phyloP scores from a whole-genome alignment of 768 basidiomycete species.

The Chlorophyllum brunneum region DNA sequence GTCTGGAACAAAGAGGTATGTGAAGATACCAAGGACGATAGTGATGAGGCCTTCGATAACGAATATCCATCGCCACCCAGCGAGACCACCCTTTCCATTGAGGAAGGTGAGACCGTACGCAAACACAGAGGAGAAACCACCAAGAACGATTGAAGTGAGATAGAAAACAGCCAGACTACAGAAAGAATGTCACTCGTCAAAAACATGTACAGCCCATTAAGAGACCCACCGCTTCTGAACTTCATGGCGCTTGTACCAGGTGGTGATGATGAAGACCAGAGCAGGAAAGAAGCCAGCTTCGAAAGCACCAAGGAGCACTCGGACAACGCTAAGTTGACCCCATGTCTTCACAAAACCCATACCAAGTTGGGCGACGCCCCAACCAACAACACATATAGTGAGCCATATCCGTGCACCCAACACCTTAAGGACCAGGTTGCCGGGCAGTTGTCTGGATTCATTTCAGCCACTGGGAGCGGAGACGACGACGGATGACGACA shows the following conservation, averaged over 20 bases:
- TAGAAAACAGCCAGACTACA: slow-evolving; percentile 28
- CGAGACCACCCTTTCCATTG: slow-evolving; percentile 24
- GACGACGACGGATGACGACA: slow-evolving; percentile 8
- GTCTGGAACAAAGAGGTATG: slow-evolving; percentile 29
- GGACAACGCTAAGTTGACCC: slow-evolving; percentile 22
- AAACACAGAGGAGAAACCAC: slow-evolving; percentile 26
- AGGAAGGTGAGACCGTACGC: slow-evolving; percentile 27
- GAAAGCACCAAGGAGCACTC: slow-evolving; percentile 25
- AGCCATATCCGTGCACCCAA: slow-evolving; percentile 27
- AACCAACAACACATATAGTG: slow-evolving; percentile 25
- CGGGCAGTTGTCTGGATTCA: slow-evolving; percentile 19
- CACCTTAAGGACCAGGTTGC: slow-evolving; percentile 25
- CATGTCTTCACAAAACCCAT: slow-evolving; percentile 31
- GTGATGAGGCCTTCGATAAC: slow-evolving; percentile 30
- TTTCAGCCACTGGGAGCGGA: neutral
- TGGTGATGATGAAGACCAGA: slow-evolving; percentile 36
- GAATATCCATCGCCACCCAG: slow-evolving; percentile 37
- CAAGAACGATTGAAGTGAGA: slow-evolving; percentile 26
- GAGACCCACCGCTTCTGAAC: slow-evolving; percentile 36
- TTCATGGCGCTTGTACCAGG: slow-evolving; percentile 40
- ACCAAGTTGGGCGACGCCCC: slow-evolving; percentile 28
- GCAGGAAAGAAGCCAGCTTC: slow-evolving; percentile 41
- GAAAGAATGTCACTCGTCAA: neutral
- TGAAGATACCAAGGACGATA: slow-evolving; percentile 24
- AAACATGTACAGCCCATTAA: neutral